phyloP scores from a whole-genome alignment of 306 rosid genomes.

The Glycine soja region DNA sequence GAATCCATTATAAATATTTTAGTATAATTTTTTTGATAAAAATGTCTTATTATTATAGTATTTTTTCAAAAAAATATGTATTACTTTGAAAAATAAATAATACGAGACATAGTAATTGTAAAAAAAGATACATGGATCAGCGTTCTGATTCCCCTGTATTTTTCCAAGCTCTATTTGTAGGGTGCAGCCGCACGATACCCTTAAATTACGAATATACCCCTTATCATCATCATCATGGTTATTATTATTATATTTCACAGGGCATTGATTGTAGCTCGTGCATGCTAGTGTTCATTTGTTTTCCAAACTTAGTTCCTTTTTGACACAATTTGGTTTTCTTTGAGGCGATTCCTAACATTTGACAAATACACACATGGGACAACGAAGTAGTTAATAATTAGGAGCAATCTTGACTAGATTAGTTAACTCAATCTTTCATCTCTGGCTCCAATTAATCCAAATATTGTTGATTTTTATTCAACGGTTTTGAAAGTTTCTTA shows the following conservation, averaged over 20 bases:
- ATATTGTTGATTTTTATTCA: constrained; percentile 1
- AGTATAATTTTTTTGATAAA: not conserved
- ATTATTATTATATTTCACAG: not conserved
- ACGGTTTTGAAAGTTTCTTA: constrained; percentile 19
- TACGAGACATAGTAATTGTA: not conserved
- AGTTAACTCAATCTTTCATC: constrained; percentile 37
- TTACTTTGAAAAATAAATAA: not conserved
- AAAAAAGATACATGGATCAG: not conserved
- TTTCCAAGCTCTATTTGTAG: constrained; percentile 8
- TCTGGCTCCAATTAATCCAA: not conserved
- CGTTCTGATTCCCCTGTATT: not conserved
- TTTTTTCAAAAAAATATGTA: no score
- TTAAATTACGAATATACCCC: not conserved
- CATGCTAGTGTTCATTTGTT: constrained; percentile 14
- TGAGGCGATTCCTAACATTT: constrained; percentile 40
- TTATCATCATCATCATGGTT: not conserved
- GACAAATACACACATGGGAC: constrained; percentile 46
- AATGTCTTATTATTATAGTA: no score
- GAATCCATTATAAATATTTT: not conserved
- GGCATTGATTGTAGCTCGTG: not conserved
- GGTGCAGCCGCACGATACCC: not conserved
- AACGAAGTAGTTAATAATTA: constrained; percentile 52
- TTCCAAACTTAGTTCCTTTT: not conserved
- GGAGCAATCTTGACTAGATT: constrained; percentile 28
- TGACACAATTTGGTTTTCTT: constrained; percentile 28